phyloP scores from a whole-genome alignment of 768 basidiomycete species.

The Pleurotus ostreatus region DNA sequence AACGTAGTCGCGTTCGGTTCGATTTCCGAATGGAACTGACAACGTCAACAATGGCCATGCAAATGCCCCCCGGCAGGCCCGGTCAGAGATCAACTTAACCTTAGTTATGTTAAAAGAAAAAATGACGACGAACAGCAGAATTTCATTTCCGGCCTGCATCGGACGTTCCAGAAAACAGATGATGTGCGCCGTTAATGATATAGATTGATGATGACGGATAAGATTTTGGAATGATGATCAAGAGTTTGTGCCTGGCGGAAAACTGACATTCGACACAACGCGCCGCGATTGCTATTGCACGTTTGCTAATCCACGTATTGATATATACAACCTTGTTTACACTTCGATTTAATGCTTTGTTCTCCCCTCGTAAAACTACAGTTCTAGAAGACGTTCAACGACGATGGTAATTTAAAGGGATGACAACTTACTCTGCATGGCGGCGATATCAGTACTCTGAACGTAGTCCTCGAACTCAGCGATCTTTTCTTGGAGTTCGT shows the following conservation, averaged over 20 bases:
- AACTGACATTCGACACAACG: background rate
- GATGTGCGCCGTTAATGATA: background rate
- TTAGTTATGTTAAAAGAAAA: background rate
- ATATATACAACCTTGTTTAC: constrained; percentile 7
- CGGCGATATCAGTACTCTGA: constrained; percentile 88
- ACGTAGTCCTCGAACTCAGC: constrained; percentile 82
- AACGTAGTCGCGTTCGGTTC: background rate
- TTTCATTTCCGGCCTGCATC: constrained; percentile 3
- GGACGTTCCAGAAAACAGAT: background rate
- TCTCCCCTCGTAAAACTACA: constrained; percentile 19
- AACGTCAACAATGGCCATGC: background rate
- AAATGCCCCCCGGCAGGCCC: background rate
- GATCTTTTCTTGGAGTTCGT: constrained; percentile 91
- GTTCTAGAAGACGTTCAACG: background rate
- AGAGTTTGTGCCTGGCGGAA: constrained; percentile 3
- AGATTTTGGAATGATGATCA: background rate
- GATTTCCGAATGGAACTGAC: constrained; percentile 2
- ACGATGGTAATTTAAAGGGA: background rate
- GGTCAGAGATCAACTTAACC: background rate
- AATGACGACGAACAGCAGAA: background rate
- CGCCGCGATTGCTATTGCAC: no score
- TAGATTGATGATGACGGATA: constrained; percentile 1
- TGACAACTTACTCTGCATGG: constrained; percentile 84
- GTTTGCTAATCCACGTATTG: no score
- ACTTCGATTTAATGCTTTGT: background rate